phyloP scores from a whole-genome alignment of 2,329 filamentous ascomycete species.

The Dothistroma septosporum region DNA sequence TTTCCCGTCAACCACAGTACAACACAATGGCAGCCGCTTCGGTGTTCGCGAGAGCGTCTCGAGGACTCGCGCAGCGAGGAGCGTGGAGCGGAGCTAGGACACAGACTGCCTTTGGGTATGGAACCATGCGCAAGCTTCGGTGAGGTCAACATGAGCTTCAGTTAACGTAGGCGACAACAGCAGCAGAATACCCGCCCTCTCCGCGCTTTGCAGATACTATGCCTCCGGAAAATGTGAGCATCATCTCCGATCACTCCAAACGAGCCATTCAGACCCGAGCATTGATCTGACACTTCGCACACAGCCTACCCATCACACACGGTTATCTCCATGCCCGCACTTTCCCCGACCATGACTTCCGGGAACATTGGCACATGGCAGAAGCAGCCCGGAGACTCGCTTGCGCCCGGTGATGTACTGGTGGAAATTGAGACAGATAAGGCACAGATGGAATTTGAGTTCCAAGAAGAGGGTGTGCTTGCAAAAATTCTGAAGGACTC shows the following conservation, averaged over 20 bases:
- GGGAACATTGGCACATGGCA: slow-evolving; percentile 98
- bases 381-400: slow-evolving; percentile 87
- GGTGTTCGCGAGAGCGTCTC: slow-evolving; percentile 43
- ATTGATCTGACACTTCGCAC: slow-evolving; percentile 32
- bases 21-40: slow-evolving; percentile 53
- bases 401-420: slow-evolving; percentile 88
- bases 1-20: slow-evolving; percentile 1
- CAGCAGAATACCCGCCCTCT: slow-evolving; percentile 50
- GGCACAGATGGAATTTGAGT: slow-evolving; percentile 99
- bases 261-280: slow-evolving; percentile 1
- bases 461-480: slow-evolving; percentile 94
- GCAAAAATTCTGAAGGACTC: slow-evolving; percentile 91
- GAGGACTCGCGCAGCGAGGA: slow-evolving; percentile 39
- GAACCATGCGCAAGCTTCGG: slow-evolving; percentile 4
- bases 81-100: slow-evolving; percentile 31
- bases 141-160: slow-evolving; percentile 1
- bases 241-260: slow-evolving; percentile 5
- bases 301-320: slow-evolving; percentile 93
- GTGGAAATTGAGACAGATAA: slow-evolving; percentile 89
- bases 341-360: slow-evolving; percentile 95
- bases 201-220: slow-evolving; percentile 62
- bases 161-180: slow-evolving; percentile 22
- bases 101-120: slow-evolving; percentile 36
- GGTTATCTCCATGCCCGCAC: slow-evolving; percentile 93
- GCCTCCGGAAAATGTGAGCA: slow-evolving; percentile 60